Evolutionary conservation across 2,329 filamentous ascomycete genomes (phyloP).

Genomic region (Talaromyces sp.): DNA sequence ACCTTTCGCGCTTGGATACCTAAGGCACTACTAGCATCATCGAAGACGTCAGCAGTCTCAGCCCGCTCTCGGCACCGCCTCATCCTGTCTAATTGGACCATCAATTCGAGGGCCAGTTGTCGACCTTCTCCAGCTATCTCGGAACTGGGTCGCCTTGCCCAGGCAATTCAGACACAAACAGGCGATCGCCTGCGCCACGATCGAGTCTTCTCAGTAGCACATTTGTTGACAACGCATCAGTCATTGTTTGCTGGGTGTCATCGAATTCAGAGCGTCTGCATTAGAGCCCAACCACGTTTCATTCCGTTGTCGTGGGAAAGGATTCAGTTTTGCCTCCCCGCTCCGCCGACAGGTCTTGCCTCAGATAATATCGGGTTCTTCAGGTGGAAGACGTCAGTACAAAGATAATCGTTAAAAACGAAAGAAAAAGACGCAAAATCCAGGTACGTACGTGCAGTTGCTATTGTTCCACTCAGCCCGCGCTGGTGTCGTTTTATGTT

Average conservation of each 20-base stretch:
- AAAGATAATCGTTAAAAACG: background rate
- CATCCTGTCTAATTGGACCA: constrained; percentile 22
- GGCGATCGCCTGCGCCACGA: constrained; percentile 27
- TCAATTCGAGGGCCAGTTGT: background rate
- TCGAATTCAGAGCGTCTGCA: constrained; percentile 39
- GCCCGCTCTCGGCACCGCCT: constrained; percentile 29
- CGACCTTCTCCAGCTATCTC: constrained; percentile 8
- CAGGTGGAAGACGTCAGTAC: background rate
- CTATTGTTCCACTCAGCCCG: constrained; percentile 22
- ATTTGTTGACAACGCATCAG: constrained; percentile 43
- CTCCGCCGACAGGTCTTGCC: background rate
- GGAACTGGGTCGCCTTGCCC: constrained; percentile 23
- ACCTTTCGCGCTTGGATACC: constrained; percentile 10
- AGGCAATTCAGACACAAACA: constrained; percentile 21
- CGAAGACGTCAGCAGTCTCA: constrained; percentile 15
- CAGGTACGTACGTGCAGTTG: constrained; percentile 30
- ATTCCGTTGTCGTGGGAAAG: constrained; percentile 25
- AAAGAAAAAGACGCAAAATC: background rate
- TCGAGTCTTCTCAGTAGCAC: constrained; percentile 24
- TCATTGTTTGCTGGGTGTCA: constrained; percentile 27
- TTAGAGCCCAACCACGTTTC: constrained; percentile 46
- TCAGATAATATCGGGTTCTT: background rate
- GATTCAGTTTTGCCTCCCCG: background rate
- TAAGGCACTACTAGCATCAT: constrained; percentile 3
- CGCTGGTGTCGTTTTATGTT: constrained; percentile 23